Percentiles rank a stretch among this genome's conserved stretches.
phyloP scores from a whole-genome alignment of 495 filamentous ascomycete species.

The Cercophora sp. region DNA sequence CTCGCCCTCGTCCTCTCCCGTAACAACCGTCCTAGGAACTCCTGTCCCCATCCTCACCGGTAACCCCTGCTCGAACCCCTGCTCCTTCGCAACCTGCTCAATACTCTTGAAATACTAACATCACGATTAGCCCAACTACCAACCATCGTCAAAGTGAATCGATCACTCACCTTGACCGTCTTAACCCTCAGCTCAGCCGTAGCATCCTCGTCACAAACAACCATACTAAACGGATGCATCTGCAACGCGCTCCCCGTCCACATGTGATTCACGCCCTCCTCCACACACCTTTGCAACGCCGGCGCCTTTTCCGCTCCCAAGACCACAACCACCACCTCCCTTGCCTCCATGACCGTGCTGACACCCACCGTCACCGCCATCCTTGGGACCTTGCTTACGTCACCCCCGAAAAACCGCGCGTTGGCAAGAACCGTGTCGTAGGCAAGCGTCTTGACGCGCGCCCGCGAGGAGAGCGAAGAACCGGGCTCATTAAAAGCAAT shows the following conservation, averaged over 20 bases:
- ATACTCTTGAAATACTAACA: conserved; percentile 65
- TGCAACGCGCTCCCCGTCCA: conserved; percentile 81
- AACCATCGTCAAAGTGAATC: no score
- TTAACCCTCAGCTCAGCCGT: conserved; percentile 81
- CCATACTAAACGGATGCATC: conserved; percentile 71
- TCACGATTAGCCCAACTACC: no score
- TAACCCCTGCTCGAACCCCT: conserved; percentile 58
- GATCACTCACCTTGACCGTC: conserved; percentile 69
- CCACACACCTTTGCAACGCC: conserved; percentile 76
- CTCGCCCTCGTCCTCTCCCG: no score
- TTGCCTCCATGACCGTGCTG: conserved; percentile 77
- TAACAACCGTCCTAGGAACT: no score
- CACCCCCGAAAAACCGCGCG: conserved; percentile 74
- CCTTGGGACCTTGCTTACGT: conserved; percentile 67
- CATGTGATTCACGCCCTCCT: conserved; percentile 83
- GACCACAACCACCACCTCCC: conserved; percentile 78
- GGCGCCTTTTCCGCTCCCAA: conserved; percentile 76
- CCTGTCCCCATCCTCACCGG: conserved; percentile 47
- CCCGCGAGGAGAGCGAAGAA: conserved; percentile 71
- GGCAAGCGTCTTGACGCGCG: conserved; percentile 79
- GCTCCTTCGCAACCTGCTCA: conserved; percentile 52
- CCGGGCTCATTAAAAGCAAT: conserved; percentile 91
- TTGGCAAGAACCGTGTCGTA: conserved; percentile 86
- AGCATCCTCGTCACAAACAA: conserved; percentile 82
- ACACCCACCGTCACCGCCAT: conserved; percentile 86